Evolutionary conservation across 371 early-diverging fungal genomes (phyloP).

Genomic region (Mortierella sp.): DNA sequence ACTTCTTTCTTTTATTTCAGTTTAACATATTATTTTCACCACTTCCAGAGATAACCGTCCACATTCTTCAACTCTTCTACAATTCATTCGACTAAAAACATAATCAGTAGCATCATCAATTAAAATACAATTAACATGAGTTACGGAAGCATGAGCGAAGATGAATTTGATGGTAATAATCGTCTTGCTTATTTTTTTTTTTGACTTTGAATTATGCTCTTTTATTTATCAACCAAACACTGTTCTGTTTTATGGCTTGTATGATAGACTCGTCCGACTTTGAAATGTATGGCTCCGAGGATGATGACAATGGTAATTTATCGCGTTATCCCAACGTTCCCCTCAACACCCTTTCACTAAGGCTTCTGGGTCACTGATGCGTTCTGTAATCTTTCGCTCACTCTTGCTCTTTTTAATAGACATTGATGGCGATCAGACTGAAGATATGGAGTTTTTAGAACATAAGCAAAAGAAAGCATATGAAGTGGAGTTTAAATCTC

Average conservation of each 20-base stretch:
- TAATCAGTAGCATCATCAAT: too few species aligned
- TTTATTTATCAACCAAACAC: too few species aligned
- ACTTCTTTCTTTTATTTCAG: too few species aligned
- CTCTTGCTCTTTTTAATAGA: constrained; percentile 18
- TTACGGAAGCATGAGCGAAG: constrained; percentile 37
- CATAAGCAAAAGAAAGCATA: constrained; percentile 65
- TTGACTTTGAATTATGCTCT: neutral
- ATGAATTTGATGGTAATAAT: constrained; percentile 33
- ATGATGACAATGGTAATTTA: constrained; percentile 34
- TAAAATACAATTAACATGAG: constrained; percentile 33
- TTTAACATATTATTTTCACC: neutral
- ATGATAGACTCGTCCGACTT: constrained; percentile 41
- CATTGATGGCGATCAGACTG: constrained; percentile 59
- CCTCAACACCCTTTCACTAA: too few species aligned
- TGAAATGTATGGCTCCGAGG: constrained; percentile 31
- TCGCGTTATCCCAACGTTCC: neutral
- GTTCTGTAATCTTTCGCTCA: too few species aligned
- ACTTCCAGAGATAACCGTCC: neutral
- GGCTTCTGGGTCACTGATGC: too few species aligned
- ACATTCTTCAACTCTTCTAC: neutral
- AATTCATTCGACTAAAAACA: too few species aligned
- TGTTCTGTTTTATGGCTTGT: neutral
- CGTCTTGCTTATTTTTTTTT: neutral
- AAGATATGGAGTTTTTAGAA: constrained; percentile 58
- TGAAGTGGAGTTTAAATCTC: constrained; percentile 78